Percentiles rank a stretch among this genome's conserved stretches.
Conservation (phyloP, 768 basidiomycete species). For the Lactarius hatsudake region DNA sequence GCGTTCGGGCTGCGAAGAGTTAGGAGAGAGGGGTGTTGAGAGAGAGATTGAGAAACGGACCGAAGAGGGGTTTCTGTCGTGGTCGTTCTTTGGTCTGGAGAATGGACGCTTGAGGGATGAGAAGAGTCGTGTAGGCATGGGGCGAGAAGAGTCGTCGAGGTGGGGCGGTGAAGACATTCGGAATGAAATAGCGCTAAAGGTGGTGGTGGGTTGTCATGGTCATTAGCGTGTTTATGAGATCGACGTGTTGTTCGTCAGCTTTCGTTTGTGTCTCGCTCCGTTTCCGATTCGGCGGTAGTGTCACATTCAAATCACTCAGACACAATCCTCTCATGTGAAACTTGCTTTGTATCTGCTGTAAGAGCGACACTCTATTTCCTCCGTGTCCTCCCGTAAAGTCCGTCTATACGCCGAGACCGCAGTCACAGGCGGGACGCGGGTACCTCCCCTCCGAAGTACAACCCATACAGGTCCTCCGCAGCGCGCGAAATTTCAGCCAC, state of each 20-base stretch:
- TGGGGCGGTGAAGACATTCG: slow-evolving; percentile 8
- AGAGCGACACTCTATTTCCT: background rate
- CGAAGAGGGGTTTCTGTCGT: background rate
- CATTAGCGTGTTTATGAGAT: background rate
- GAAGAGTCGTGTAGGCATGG: slow-evolving; percentile 16
- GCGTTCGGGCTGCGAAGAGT: slow-evolving; percentile 29
- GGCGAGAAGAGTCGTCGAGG: slow-evolving; percentile 3
- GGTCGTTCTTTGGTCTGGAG: slow-evolving; percentile 11
- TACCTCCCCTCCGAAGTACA: slow-evolving; percentile 38
- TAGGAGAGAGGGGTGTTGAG: background rate
- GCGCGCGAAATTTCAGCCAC: slow-evolving; percentile 63
- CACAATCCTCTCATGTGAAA: too few species aligned
- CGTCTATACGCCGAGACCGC: background rate
- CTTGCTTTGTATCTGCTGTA: too few species aligned
- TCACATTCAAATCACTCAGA: background rate
- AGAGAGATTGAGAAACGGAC: slow-evolving; percentile 2
- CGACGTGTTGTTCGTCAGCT: background rate
- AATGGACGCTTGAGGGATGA: slow-evolving; percentile 20
- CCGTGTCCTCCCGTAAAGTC: background rate
- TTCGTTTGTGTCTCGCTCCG: background rate
- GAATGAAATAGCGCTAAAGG: background rate
- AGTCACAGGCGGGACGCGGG: slow-evolving; percentile 19
- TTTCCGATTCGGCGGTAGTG: background rate
- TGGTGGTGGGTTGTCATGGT: background rate
- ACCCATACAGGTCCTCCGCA: slow-evolving; percentile 64